Evolutionary conservation across 2,329 filamentous ascomycete species (phyloP).

Genomic region (Cladosporium sp.): DNA sequence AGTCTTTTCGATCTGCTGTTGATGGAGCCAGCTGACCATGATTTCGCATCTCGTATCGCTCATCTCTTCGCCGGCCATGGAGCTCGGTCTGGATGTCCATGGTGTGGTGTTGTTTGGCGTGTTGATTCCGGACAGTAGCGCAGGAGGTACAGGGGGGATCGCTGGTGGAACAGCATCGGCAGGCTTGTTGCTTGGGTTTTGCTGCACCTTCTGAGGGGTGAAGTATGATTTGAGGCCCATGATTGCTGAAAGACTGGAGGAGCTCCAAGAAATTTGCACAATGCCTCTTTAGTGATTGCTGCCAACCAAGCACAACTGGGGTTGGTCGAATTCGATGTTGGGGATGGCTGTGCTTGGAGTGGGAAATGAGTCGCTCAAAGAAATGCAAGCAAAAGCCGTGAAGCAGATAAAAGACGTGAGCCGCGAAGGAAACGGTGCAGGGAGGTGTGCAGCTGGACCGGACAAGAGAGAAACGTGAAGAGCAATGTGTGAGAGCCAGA

Average conservation of each 20-base stretch:
- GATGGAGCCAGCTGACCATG: constrained; percentile 65
- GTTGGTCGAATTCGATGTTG: background rate
- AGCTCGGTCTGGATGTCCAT: constrained; percentile 39
- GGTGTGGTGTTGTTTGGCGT: constrained; percentile 33
- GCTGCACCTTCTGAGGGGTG: background rate
- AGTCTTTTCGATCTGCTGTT: constrained; percentile 60
- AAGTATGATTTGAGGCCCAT: constrained; percentile 18
- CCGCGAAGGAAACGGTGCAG: background rate
- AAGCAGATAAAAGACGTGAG: background rate
- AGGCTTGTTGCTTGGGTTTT: background rate
- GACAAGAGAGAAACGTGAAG: background rate
- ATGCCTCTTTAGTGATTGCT: too few species aligned
- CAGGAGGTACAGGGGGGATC: background rate
- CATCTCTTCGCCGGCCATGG: constrained; percentile 47
- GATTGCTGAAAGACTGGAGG: background rate
- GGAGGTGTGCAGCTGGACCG: background rate
- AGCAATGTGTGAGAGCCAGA: background rate
- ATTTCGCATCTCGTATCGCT: constrained; percentile 61
- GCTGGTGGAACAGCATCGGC: background rate
- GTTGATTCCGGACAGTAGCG: background rate
- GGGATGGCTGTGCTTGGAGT: background rate
- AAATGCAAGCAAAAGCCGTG: background rate
- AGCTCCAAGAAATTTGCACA: background rate
- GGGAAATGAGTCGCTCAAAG: background rate
- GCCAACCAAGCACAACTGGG: background rate